Evolutionary conservation across 2,329 filamentous ascomycete genomes (phyloP).

Genomic region (Ophiostoma himal-ulmi): DNA sequence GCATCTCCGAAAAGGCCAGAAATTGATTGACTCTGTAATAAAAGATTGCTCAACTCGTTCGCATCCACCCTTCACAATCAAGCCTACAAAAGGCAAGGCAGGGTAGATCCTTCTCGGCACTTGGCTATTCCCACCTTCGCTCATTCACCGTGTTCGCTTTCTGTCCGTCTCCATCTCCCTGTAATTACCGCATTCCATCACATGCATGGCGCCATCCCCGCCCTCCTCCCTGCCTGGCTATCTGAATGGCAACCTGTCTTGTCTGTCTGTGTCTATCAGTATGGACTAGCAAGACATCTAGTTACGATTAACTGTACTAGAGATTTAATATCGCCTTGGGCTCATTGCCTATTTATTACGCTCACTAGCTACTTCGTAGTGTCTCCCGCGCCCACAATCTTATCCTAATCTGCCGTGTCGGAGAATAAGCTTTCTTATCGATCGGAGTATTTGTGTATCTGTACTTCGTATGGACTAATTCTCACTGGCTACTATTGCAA

Average conservation of each 20-base stretch:
- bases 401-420: not conserved
- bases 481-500: not conserved
- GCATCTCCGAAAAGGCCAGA: not conserved
- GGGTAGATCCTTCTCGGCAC: slow-evolving; percentile 27
- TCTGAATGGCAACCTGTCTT: not conserved
- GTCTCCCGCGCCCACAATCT: not conserved
- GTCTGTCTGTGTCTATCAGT: not conserved
- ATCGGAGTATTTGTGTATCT: not conserved
- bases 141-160: not conserved
- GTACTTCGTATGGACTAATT: not conserved
- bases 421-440: slow-evolving; percentile 8
- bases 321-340: too few species aligned
- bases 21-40: too few species aligned
- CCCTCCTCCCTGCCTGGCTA: not conserved
- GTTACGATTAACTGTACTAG: too few species aligned
- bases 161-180: not conserved
- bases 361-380: not conserved
- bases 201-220: slow-evolving; percentile 18
- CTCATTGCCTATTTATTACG: too few species aligned
- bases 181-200: slow-evolving; percentile 9
- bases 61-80: slow-evolving; percentile 6
- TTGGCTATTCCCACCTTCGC: slow-evolving; percentile 12
- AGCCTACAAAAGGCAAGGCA: slow-evolving; percentile 26
- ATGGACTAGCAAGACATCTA: too few species aligned
- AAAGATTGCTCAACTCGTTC: not conserved